phyloP scores from a whole-genome alignment of 352 stramenopile genomes.

The Globisporangium orthogonon region DNA sequence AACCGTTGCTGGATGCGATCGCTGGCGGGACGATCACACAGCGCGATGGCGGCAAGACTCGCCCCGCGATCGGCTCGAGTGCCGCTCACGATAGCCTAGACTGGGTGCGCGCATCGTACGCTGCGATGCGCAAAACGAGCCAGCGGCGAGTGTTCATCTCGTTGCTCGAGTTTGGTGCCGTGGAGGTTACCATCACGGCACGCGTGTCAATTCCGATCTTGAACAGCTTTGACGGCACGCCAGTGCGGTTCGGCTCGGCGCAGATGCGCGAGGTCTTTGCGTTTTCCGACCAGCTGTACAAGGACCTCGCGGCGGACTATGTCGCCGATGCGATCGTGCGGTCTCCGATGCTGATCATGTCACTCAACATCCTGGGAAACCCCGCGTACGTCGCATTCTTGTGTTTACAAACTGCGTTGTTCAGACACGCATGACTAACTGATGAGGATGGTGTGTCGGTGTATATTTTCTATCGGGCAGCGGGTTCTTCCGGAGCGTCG shows the following conservation, averaged over 20 bases:
- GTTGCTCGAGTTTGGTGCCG: slow-evolving; percentile 38
- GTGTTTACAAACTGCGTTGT: neutral
- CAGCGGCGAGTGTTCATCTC: slow-evolving; percentile 65
- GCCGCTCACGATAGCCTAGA: neutral
- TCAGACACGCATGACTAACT: neutral
- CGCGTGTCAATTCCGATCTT: slow-evolving; percentile 72
- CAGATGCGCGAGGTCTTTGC: slow-evolving; percentile 67
- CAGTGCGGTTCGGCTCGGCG: slow-evolving; percentile 45
- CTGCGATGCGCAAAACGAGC: slow-evolving; percentile 22
- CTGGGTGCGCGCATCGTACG: slow-evolving; percentile 12
- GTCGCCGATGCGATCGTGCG: slow-evolving; percentile 75
- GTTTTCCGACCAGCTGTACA: slow-evolving; percentile 69
- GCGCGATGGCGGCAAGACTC: neutral
- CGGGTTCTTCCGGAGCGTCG: slow-evolving; percentile 69
- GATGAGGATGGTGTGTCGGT: neutral
- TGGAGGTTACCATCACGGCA: slow-evolving; percentile 68
- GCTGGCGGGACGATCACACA: slow-evolving; percentile 2
- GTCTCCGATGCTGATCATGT: slow-evolving; percentile 76
- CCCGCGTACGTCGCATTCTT: slow-evolving; percentile 52
- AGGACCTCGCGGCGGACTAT: slow-evolving; percentile 80
- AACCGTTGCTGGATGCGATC: slow-evolving; percentile 32
- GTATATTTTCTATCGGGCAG: slow-evolving; percentile 13
- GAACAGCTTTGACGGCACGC: slow-evolving; percentile 78
- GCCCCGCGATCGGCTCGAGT: neutral
- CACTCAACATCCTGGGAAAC: slow-evolving; percentile 81